Conservation (phyloP, 2,329 filamentous ascomycete genomes). For the Beauveria rudraprayagi region DNA sequence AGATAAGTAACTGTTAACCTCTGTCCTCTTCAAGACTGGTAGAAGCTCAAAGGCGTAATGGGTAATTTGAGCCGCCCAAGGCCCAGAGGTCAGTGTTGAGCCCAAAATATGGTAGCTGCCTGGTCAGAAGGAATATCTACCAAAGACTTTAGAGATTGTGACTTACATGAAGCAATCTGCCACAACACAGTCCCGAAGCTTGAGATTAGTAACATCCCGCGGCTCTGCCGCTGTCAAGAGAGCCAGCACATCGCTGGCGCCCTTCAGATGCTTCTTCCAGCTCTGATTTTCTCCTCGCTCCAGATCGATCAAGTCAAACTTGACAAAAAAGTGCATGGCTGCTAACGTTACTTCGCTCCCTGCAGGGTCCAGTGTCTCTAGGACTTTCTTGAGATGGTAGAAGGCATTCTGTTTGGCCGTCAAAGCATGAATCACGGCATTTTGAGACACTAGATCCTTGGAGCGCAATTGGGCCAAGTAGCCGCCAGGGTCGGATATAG, state of each 20-base stretch:
- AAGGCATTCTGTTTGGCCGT: conserved; percentile 40
- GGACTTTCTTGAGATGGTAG: conserved; percentile 31
- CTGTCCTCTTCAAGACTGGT: conserved; percentile 32
- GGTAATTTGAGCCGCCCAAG: conserved; percentile 31
- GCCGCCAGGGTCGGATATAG: conserved; percentile 27
- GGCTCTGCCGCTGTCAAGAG: conserved; percentile 24
- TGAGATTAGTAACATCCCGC: conserved; percentile 23
- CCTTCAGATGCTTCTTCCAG: conserved; percentile 40
- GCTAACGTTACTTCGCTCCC: conserved; percentile 40
- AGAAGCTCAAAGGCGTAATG: conserved; percentile 31
- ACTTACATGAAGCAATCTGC: conserved; percentile 41
- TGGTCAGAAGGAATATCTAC: conserved; percentile 11
- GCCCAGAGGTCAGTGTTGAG: conserved; percentile 28
- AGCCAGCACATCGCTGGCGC: conserved; percentile 34
- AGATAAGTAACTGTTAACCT: conserved; percentile 35
- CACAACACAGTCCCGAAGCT: conserved; percentile 37
- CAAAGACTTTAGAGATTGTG: background rate
- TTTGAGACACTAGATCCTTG: conserved; percentile 28
- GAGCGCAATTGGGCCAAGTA: conserved; percentile 29
- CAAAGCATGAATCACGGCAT: conserved; percentile 38
- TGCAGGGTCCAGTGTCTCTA: conserved; percentile 30
- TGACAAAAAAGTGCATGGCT: conserved; percentile 43
- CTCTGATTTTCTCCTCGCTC: conserved; percentile 31
- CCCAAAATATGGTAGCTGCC: conserved; percentile 34
- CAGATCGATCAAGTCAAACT: conserved; percentile 42